These are phyloP conservation scores for Suillus americanus DNA, from an alignment of 768 basidiomycete species.

Conservation along the genomic window DNA sequence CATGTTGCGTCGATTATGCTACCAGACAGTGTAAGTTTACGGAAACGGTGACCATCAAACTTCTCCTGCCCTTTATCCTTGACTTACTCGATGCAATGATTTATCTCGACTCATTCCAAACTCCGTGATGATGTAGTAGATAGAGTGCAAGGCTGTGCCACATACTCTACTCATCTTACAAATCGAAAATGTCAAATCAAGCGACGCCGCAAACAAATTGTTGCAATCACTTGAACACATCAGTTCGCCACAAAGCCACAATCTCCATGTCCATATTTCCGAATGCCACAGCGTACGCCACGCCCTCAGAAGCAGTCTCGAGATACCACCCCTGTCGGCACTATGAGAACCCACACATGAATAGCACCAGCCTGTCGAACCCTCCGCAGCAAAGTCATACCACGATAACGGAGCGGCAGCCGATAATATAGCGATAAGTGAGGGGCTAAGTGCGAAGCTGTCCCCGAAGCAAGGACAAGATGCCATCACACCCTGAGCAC, in stretches of 20 bases:
- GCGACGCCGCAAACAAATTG: background rate
- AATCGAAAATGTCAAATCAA: background rate
- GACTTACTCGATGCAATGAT: background rate
- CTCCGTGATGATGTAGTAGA: background rate
- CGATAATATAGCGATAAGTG: constrained; percentile 3
- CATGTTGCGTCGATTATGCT: constrained; percentile 1
- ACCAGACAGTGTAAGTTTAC: background rate
- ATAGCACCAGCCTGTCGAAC: background rate
- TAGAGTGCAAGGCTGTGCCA: background rate
- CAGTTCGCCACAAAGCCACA: background rate
- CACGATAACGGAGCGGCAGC: background rate
- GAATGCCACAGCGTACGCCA: background rate
- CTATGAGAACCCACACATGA: background rate
- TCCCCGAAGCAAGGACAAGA: background rate
- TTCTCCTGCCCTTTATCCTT: constrained; percentile 3
- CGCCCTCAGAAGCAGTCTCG: background rate
- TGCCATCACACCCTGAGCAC: background rate
- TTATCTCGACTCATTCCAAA: background rate
- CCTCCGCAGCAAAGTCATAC: background rate
- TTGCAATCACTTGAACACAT: background rate
- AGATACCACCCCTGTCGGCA: constrained; percentile 1
- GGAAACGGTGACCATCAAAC: constrained; percentile 1
- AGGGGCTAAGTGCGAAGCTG: constrained; percentile 1
- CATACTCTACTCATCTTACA: background rate
- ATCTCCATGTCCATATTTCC: background rate